Evolutionary conservation across 179 eudicot species (phyloP).

Genomic region (Spinacia oleracea): DNA sequence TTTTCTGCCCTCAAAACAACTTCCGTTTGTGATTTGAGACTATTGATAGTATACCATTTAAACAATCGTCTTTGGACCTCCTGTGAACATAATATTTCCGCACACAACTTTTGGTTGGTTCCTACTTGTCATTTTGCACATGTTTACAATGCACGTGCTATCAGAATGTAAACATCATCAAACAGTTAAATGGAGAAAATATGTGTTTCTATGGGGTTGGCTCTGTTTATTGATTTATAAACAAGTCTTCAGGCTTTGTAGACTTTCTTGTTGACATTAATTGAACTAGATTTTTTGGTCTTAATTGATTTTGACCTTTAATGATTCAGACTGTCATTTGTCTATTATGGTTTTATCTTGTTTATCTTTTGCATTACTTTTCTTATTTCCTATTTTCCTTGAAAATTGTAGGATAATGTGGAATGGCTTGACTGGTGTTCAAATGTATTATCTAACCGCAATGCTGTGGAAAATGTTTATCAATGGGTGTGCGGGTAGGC

Average conservation of each 20-base stretch:
- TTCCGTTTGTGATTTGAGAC: not conserved
- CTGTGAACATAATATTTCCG: not conserved
- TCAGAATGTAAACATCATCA: not conserved
- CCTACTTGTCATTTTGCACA: not conserved
- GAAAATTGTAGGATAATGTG: slow-evolving; percentile 53
- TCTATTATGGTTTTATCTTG: not conserved
- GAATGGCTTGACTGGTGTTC: slow-evolving; percentile 87
- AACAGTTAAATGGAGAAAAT: not conserved
- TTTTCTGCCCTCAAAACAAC: not conserved
- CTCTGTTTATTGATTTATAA: not conserved
- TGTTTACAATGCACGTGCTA: not conserved
- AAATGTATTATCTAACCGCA: slow-evolving; percentile 68
- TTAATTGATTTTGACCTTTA: not conserved
- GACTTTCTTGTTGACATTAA: not conserved
- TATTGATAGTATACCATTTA: not conserved
- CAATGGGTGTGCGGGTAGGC: slow-evolving; percentile 93
- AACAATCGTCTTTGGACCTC: not conserved
- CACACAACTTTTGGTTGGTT: not conserved
- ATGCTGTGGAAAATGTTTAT: slow-evolving; percentile 69
- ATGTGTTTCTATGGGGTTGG: not conserved
- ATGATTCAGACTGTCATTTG: not conserved
- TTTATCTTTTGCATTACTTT: not conserved
- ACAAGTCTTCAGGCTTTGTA: not conserved
- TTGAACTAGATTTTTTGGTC: not conserved
- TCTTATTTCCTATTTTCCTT: slow-evolving; percentile 2